Evolutionary conservation across 371 early-diverging fungal genomes (phyloP), one percentile per base, ranked within the genome.

Genomic region (Zychaea mexicana): DNA sequence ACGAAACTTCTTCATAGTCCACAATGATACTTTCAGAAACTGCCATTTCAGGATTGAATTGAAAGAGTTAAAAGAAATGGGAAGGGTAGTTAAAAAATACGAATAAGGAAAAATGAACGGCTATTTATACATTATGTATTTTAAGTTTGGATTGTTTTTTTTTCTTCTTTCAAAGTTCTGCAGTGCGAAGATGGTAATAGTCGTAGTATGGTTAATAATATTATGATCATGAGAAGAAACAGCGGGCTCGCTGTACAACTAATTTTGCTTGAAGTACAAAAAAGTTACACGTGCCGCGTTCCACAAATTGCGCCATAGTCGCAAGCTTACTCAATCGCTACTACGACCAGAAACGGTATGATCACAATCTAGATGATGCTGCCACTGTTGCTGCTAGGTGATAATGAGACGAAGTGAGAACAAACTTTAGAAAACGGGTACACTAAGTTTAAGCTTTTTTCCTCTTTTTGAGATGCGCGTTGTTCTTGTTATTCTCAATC

Each of bases 1-100:
- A 68, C 17, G 62, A 62, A 3, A 60, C 57, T 21, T 57, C 46
- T 26, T 74, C 73, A 59, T 77, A 75, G 46, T 79, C 81, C 49
- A 81, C 72, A 30, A 81, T 68, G 49, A 81, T 73, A 39, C 52
- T 60, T 19, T 52, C 61, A 19, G 52, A 31, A 22, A 36, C 30
- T 49, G 28, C 49, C 46, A 49, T 49, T 49, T 49, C 22, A 4
- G 24, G 39, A 52, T 4, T 42, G 13, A 28, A 61, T 33, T n/a
- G 22, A 52, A 52, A 28, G 22, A 26, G 9, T 2, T 10, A 21
- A 60, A 47, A 49, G n/a, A 1, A 21, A 1, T 2, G 1, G 12
- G 24, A 4, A 49, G 22, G 49, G n/a, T n/a, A n/a, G n/a, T n/a
- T n/a, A 49, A 24, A 49, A 49, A 47, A 49, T 22, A 49, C 9